Conservation (phyloP, 208 protist genomes). For the Spongospora subterranea region DNA sequence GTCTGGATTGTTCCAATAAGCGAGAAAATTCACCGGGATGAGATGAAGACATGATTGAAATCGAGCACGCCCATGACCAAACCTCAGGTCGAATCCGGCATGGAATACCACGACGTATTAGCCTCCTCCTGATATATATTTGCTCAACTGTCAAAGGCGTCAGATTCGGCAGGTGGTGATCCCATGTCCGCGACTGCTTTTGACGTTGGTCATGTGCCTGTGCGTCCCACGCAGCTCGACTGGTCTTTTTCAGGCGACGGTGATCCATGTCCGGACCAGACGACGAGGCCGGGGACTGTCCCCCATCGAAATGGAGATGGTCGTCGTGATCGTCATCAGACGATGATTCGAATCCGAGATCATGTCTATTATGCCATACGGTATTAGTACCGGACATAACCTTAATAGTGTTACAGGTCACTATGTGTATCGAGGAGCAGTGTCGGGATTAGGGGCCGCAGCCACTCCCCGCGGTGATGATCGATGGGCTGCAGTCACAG, state of each 20-base stretch:
- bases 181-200: neutral
- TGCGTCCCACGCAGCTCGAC: neutral
- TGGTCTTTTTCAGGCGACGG: neutral
- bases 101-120: neutral
- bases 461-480: too few species aligned
- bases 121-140: neutral
- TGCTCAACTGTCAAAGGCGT: neutral
- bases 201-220: neutral
- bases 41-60: neutral
- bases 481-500: too few species aligned
- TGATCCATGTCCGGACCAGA: neutral
- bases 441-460: too few species aligned
- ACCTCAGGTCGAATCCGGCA: neutral
- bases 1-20: neutral
- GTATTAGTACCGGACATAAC: too few species aligned
- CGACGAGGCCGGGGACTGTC: neutral
- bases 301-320: too few species aligned
- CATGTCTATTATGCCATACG: neutral
- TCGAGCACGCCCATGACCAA: neutral
- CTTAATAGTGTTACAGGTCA: too few species aligned
- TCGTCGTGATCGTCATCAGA: neutral
- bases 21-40: conserved; percentile 4
- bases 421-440: too few species aligned
- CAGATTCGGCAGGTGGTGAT: neutral
- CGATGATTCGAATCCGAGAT: neutral